A percentile compares a stretch with the other conserved stretches of the same genome.
These are phyloP conservation scores for Linnemannia exigua DNA, from an alignment of 192 early-diverging fungal species.

Conservation along the genomic window DNA sequence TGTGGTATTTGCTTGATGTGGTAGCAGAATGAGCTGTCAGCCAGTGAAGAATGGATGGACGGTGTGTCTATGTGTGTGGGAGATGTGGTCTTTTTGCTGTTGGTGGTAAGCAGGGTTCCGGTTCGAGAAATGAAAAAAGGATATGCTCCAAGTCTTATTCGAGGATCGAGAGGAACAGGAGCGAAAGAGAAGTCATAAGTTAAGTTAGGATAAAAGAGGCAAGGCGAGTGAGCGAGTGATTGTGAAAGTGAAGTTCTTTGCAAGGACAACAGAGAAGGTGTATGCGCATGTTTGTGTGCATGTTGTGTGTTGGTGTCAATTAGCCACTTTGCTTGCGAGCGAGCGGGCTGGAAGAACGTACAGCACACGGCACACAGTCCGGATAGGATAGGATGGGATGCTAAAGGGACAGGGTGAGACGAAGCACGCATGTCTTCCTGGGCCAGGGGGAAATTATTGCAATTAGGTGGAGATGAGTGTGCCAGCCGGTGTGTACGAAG, in stretches of 20 bases:
- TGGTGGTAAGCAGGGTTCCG: too few relatives aligned
- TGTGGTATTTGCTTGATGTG: too few relatives aligned
- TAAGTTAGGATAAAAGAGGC: background rate
- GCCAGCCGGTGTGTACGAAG: background rate
- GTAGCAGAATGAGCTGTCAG: too few relatives aligned
- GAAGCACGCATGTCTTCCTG: too few relatives aligned
- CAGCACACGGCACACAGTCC: too few relatives aligned
- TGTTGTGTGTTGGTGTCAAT: background rate
- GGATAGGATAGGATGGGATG: too few relatives aligned
- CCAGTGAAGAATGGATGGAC: too few relatives aligned
- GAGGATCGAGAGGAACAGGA: background rate
- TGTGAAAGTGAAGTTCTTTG: background rate
- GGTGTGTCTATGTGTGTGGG: too few relatives aligned
- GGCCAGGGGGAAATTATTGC: background rate
- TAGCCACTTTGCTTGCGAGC: too few relatives aligned
- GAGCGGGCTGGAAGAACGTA: background rate
- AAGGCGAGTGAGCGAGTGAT: background rate
- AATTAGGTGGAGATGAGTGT: background rate
- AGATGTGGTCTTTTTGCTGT: too few relatives aligned
- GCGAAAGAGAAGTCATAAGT: background rate
- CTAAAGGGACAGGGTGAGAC: too few relatives aligned
- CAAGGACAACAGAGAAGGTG: background rate
- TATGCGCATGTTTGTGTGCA: background rate
- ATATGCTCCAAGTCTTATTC: constrained; percentile 1
- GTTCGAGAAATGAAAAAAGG: background rate